Percentiles rank a stretch among this genome's conserved stretches.
phyloP scores from a whole-genome alignment of 495 filamentous ascomycete species.

The Chaetomium tenue region DNA sequence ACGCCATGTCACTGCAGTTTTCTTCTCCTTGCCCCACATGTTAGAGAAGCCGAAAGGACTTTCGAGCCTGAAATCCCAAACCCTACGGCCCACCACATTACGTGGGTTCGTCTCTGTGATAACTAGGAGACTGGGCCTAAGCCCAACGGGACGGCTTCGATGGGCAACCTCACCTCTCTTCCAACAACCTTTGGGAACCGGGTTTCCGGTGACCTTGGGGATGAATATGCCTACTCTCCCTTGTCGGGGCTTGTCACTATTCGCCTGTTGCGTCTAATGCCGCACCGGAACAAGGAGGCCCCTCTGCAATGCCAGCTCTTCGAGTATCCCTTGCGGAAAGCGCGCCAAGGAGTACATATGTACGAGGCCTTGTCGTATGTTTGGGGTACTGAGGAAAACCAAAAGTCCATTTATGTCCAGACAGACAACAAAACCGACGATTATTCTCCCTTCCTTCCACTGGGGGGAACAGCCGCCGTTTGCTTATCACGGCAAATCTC shows the following conservation, averaged over 20 bases:
- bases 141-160: too few species aligned
- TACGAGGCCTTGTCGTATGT: slow-evolving; percentile 10
- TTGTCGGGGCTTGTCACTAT: background rate
- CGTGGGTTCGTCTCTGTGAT: too few species aligned
- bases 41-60: too few species aligned
- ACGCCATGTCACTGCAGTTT: too few species aligned
- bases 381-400: slow-evolving; percentile 1
- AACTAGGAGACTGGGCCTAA: too few species aligned
- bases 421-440: background rate
- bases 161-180: too few species aligned
- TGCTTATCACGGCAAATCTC: background rate
- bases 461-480: background rate
- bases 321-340: background rate
- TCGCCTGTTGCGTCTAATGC: slow-evolving; percentile 8
- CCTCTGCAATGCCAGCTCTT: slow-evolving; percentile 7
- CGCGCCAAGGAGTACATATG: background rate
- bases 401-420: background rate
- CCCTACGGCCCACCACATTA: too few species aligned
- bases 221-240: background rate
- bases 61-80: too few species aligned
- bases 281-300: background rate
- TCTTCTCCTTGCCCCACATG: too few species aligned
- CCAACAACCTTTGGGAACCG: too few species aligned
- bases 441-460: too few species aligned
- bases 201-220: background rate